Percentiles rank a stretch among this genome's conserved stretches.
Evolutionary conservation across 768 basidiomycete genomes (phyloP).

Genomic region (Gymnopilus dilepis): DNA sequence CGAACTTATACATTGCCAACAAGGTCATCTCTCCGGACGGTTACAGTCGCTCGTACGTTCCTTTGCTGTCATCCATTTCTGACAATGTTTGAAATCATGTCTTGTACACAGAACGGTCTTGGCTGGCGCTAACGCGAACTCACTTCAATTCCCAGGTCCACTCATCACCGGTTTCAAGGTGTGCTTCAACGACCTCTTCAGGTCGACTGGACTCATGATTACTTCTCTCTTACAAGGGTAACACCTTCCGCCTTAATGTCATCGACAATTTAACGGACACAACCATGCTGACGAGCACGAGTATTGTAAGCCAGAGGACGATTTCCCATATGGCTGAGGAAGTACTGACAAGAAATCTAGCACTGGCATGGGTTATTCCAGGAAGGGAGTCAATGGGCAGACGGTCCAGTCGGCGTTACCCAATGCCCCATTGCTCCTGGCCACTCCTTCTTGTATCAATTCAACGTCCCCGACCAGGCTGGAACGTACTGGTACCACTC

Average conservation of each 20-base stretch:
- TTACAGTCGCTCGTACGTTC: slow-evolving; percentile 46
- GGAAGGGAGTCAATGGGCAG: slow-evolving; percentile 40
- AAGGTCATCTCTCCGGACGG: slow-evolving; percentile 53
- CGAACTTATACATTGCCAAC: slow-evolving; percentile 47
- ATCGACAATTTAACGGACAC: slow-evolving; percentile 50
- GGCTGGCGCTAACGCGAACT: slow-evolving; percentile 23
- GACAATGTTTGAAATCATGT: neutral
- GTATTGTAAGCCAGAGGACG: slow-evolving; percentile 43
- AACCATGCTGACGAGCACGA: slow-evolving; percentile 54
- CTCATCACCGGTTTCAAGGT: slow-evolving; percentile 36
- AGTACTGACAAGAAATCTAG: slow-evolving; percentile 29
- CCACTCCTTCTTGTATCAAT: slow-evolving; percentile 45
- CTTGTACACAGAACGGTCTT: slow-evolving; percentile 4
- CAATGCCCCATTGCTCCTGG: slow-evolving; percentile 47
- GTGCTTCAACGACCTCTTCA: neutral
- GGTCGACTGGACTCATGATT: neutral
- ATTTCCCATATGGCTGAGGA: neutral
- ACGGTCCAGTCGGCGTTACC: slow-evolving; percentile 43
- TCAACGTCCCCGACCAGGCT: slow-evolving; percentile 38
- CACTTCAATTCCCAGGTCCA: slow-evolving; percentile 34
- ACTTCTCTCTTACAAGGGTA: slow-evolving; percentile 37
- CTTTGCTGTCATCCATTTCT: neutral
- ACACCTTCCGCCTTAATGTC: slow-evolving; percentile 52
- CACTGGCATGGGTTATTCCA: slow-evolving; percentile 50
- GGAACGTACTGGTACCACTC: slow-evolving; percentile 50